A percentile compares a stretch with the other conserved stretches of the same genome.
These are phyloP conservation scores for Cytospora paraplurivora DNA, from an alignment of 2,329 filamentous ascomycete species.

Conservation along the genomic window DNA sequence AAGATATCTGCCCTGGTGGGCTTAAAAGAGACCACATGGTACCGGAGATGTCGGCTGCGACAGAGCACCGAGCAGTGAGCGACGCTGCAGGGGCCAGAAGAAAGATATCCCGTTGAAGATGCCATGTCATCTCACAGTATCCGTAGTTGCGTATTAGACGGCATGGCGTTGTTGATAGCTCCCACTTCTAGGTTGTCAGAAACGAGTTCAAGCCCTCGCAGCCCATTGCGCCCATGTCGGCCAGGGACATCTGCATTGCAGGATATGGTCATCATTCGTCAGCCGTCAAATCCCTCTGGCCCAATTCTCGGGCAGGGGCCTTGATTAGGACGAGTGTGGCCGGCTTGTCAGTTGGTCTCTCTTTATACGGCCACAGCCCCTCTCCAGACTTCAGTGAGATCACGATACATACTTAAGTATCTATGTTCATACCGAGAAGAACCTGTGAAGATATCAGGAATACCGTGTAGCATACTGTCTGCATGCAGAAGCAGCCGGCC, in stretches of 20 bases:
- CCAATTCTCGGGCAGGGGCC: not conserved
- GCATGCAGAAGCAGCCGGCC: not conserved
- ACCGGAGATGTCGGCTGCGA: too few species aligned
- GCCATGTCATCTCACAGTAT: not conserved
- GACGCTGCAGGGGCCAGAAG: not conserved
- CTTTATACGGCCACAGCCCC: too few species aligned
- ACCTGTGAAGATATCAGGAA: too few species aligned
- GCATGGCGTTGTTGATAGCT: not conserved
- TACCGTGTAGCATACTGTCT: not conserved
- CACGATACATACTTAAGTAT: conserved; percentile 2
- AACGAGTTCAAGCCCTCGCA: too few species aligned
- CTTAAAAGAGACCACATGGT: too few species aligned
- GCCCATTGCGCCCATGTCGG: too few species aligned
- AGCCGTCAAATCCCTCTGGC: not conserved
- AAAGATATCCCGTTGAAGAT: too few species aligned
- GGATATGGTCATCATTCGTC: not conserved
- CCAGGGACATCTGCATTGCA: not conserved
- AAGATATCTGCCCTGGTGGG: too few species aligned
- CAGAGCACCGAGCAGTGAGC: too few species aligned
- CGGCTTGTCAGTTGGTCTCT: not conserved
- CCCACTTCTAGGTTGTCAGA: too few species aligned
- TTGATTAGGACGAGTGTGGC: not conserved
- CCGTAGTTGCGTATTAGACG: not conserved
- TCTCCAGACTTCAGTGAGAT: not conserved
- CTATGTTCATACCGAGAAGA: not conserved